These are phyloP conservation scores for Tremella yokohamensis DNA, from an alignment of 768 basidiomycete genomes.

Conservation along the genomic window DNA sequence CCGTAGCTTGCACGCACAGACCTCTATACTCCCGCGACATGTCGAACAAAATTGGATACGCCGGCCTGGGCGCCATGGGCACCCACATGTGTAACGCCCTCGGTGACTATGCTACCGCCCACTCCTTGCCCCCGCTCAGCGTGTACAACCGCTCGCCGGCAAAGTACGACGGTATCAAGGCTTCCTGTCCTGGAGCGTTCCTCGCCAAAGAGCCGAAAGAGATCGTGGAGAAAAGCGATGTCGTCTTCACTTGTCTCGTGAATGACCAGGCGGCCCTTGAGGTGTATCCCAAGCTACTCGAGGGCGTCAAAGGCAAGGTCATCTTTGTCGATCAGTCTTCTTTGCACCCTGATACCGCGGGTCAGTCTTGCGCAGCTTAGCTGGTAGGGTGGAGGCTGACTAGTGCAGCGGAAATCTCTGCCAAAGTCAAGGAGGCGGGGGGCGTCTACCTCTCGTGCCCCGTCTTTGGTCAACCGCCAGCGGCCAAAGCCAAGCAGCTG, in stretches of 20 bases:
- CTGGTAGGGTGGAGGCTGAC: not conserved
- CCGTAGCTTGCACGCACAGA: constrained; percentile 1
- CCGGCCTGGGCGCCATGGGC: constrained; percentile 30
- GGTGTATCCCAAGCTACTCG: constrained; percentile 17
- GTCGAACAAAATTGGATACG: constrained; percentile 18
- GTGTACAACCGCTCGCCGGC: constrained; percentile 25
- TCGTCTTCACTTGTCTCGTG: constrained; percentile 25
- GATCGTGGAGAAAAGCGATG: constrained; percentile 17
- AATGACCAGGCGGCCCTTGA: constrained; percentile 28
- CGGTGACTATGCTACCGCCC: constrained; percentile 12
- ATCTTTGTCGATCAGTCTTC: constrained; percentile 30
- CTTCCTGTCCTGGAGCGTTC: not conserved
- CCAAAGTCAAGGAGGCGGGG: constrained; percentile 14
- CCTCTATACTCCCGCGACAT: not conserved
- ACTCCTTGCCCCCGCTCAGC: constrained; percentile 10
- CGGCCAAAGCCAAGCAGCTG: constrained; percentile 19
- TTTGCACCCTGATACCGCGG: constrained; percentile 22
- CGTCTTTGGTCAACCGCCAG: constrained; percentile 30
- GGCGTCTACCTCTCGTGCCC: constrained; percentile 22
- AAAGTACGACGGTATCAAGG: constrained; percentile 18
- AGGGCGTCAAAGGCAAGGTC: constrained; percentile 10
- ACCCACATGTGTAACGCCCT: constrained; percentile 21
- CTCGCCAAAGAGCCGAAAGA: constrained; percentile 15
- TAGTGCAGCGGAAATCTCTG: constrained; percentile 11
- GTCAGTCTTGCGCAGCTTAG: constrained; percentile 9